phyloP scores from a whole-genome alignment of 306 rosid genomes.

The Castanospermum australe region DNA sequence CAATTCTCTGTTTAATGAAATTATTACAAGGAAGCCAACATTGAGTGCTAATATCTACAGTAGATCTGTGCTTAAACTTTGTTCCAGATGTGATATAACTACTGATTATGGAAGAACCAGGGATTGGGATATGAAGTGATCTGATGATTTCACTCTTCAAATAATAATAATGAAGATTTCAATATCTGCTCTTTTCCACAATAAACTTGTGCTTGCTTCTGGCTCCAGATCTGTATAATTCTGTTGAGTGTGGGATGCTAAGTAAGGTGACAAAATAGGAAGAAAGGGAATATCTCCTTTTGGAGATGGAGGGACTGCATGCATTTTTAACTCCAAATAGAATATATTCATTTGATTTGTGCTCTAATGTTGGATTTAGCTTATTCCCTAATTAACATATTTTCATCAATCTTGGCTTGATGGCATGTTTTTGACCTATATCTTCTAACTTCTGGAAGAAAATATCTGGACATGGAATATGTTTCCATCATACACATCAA shows the following conservation, averaged over 20 bases:
- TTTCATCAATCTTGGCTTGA: not conserved
- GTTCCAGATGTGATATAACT: not conserved
- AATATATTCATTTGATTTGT: no score
- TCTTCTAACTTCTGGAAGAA: not conserved
- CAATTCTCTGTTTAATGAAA: no score
- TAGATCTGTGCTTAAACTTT: not conserved
- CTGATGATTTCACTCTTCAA: not conserved
- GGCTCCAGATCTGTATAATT: not conserved
- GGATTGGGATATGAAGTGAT: not conserved
- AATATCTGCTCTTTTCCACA: not conserved
- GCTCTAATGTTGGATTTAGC: no score
- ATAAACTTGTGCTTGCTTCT: not conserved
- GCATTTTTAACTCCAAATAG: no score
- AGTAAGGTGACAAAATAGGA: no score
- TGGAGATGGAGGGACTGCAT: no score
- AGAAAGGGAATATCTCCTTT: no score
- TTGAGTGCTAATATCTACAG: not conserved
- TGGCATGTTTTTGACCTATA: not conserved
- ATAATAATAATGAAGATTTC: not conserved
- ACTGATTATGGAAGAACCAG: not conserved
- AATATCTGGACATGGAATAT: not conserved
- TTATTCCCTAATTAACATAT: no score
- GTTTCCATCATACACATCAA: not conserved
- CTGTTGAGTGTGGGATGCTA: no score
- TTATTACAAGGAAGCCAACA: no score